A percentile compares a stretch with the other conserved stretches of the same genome.
Evolutionary conservation across 768 basidiomycete genomes (phyloP).

Genomic region (Cyclocybe cylindracea): DNA sequence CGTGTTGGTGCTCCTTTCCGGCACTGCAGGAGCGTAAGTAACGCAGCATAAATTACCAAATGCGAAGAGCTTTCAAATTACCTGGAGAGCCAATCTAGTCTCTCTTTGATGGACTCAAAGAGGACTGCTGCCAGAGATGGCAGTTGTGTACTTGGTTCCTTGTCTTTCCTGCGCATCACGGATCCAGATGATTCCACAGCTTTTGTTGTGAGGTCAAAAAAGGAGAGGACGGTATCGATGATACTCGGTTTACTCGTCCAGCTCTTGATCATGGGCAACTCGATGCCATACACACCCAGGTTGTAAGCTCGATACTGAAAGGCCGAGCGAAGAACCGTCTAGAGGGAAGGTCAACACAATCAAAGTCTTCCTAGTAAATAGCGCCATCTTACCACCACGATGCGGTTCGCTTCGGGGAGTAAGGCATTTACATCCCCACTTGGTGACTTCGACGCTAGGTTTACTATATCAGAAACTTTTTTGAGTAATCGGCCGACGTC

Average conservation of each 20-base stretch:
- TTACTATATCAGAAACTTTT: conserved; percentile 53
- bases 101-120: conserved; percentile 68
- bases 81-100: conserved; percentile 70
- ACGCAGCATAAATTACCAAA: background rate
- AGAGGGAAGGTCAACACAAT: background rate
- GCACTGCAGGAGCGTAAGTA: conserved; percentile 8
- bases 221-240: conserved; percentile 65
- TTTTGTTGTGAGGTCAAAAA: conserved; percentile 70
- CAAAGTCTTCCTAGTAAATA: background rate
- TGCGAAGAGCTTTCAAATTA: conserved; percentile 13
- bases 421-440: conserved; percentile 43
- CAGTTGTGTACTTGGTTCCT: conserved; percentile 53
- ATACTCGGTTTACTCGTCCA: conserved; percentile 80
- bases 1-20: conserved; percentile 45
- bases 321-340: conserved; percentile 77
- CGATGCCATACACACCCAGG: conserved; percentile 74
- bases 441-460: conserved; percentile 42
- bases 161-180: conserved; percentile 21
- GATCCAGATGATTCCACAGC: conserved; percentile 39
- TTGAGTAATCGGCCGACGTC: conserved; percentile 72
- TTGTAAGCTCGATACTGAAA: conserved; percentile 76
- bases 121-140: conserved; percentile 64
- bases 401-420: conserved; percentile 68
- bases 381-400: conserved; percentile 58
- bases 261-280: conserved; percentile 65